phyloP scores from a whole-genome alignment of 1,139 yeast genomes.

The Yamadazyma diospyri region DNA sequence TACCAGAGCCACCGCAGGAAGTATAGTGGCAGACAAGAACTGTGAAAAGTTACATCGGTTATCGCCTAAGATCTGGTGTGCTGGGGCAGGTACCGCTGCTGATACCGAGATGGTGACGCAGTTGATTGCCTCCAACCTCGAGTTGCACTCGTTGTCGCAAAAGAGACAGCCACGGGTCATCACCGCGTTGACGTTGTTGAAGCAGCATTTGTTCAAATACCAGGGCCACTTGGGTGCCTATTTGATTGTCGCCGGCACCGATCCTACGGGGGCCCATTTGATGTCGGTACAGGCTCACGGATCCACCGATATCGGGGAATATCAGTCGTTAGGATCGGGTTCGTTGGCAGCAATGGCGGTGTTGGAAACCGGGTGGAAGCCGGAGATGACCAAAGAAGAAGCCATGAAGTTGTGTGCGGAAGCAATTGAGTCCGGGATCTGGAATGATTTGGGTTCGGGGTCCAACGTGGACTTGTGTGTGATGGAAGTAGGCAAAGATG shows the following conservation, averaged over 20 bases:
- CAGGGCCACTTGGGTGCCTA: slow-evolving; percentile 98
- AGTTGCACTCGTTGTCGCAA: slow-evolving; percentile 79
- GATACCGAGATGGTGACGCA: slow-evolving; percentile 97
- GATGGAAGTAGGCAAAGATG: slow-evolving; percentile 89
- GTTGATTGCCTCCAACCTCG: slow-evolving; percentile 84
- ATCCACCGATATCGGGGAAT: slow-evolving; percentile 91
- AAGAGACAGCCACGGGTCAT: slow-evolving; percentile 90
- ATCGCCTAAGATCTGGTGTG: slow-evolving; percentile 97
- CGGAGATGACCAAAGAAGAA: slow-evolving; percentile 75
- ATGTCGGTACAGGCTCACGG: slow-evolving; percentile 97
- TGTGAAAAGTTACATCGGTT: slow-evolving; percentile 93
- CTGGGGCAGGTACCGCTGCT: slow-evolving; percentile 99
- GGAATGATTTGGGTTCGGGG: slow-evolving; percentile 99
- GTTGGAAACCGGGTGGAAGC: slow-evolving; percentile 82
- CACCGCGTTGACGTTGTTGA: slow-evolving; percentile 86
- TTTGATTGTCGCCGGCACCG: slow-evolving; percentile 93
- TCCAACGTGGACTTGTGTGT: slow-evolving; percentile 96
- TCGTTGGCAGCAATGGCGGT: slow-evolving; percentile 99
- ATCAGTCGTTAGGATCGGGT: slow-evolving; percentile 91
- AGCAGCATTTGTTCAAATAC: slow-evolving; percentile 92
- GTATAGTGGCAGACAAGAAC: slow-evolving; percentile 95
- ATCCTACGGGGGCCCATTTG: slow-evolving; percentile 92
- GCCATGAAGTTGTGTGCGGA: slow-evolving; percentile 87
- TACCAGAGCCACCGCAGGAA: slow-evolving; percentile 96
- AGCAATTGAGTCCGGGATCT: slow-evolving; percentile 96